These are phyloP conservation scores for Clavaria fumosa DNA, from an alignment of 768 basidiomycete species.

Conservation along the genomic window DNA sequence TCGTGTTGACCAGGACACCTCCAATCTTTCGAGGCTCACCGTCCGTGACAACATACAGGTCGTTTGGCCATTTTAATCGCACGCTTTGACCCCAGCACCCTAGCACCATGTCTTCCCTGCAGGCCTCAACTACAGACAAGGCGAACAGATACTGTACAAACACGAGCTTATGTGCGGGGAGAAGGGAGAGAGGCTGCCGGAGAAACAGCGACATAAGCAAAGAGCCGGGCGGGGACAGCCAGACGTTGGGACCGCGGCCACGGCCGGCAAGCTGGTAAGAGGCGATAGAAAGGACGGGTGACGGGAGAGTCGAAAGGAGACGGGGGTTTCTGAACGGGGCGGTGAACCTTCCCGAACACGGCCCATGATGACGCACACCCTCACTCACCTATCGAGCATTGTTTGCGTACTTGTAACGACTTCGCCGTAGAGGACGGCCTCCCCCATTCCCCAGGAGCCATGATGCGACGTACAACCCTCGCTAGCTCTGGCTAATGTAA, in stretches of 20 bases:
- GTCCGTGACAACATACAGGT: constrained; percentile 63
- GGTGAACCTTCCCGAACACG: too few relatives aligned
- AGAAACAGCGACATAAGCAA: constrained; percentile 71
- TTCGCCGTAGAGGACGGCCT: constrained; percentile 73
- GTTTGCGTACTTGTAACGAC: constrained; percentile 91
- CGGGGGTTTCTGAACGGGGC: constrained; percentile 54
- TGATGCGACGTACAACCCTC: constrained; percentile 13
- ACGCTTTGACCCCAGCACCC: constrained; percentile 42
- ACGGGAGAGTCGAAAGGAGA: constrained; percentile 51
- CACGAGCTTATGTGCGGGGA: constrained; percentile 57
- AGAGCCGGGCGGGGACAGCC: constrained; percentile 87
- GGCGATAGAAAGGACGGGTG: constrained; percentile 71
- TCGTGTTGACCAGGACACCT: constrained; percentile 83
- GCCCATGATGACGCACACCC: too few relatives aligned
- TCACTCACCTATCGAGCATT: constrained; percentile 83
- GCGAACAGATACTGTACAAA: constrained; percentile 91
- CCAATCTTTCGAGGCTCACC: constrained; percentile 66
- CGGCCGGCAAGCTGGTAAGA: constrained; percentile 78
- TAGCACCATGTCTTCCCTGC: constrained; percentile 42
- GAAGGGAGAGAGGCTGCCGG: constrained; percentile 33
- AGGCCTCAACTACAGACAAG: constrained; percentile 79
- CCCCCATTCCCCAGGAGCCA: constrained; percentile 46
- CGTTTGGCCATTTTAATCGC: constrained; percentile 93
- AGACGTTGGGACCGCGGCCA: constrained; percentile 77
- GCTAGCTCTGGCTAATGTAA: constrained; percentile 23